These are phyloP conservation scores for Malassezia psittaci DNA, from an alignment of 1,284 basidiomycete species.

Conservation along the genomic window DNA sequence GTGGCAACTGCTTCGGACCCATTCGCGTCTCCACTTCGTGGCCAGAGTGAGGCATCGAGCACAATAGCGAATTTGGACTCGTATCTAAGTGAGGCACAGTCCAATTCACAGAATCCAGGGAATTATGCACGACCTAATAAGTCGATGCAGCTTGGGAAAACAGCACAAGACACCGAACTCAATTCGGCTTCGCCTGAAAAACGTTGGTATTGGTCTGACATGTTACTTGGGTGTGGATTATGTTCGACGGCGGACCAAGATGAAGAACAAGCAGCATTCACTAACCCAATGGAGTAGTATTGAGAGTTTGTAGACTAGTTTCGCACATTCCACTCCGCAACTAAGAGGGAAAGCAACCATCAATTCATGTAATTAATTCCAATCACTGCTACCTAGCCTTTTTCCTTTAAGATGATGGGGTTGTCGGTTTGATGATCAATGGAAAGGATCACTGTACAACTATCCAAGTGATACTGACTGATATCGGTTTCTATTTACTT, in stretches of 20 bases:
- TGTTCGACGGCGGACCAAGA: constrained; percentile 13
- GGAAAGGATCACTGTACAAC: too few relatives aligned
- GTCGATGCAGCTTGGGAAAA: background rate
- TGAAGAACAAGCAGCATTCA: constrained; percentile 17
- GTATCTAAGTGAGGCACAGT: background rate
- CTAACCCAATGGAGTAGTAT: constrained; percentile 16
- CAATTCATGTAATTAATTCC: too few relatives aligned
- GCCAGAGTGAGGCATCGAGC: background rate
- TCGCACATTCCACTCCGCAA: background rate
- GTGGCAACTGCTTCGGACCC: background rate
- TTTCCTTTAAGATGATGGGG: background rate
- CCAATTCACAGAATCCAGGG: background rate
- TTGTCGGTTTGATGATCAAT: too few relatives aligned
- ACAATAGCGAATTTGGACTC: background rate
- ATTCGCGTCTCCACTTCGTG: background rate
- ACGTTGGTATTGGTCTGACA: constrained; percentile 15
- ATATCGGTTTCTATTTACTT: too few relatives aligned
- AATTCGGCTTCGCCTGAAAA: background rate
- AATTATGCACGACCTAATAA: background rate
- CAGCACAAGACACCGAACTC: background rate
- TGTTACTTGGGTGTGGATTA: constrained; percentile 12
- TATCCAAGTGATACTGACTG: too few relatives aligned
- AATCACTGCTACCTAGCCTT: too few relatives aligned
- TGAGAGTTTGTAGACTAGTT: background rate
- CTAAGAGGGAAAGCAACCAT: too few relatives aligned